Evolutionary conservation across 331 rosid genomes (phyloP).

Genomic region (Pyracantha coccinea): DNA sequence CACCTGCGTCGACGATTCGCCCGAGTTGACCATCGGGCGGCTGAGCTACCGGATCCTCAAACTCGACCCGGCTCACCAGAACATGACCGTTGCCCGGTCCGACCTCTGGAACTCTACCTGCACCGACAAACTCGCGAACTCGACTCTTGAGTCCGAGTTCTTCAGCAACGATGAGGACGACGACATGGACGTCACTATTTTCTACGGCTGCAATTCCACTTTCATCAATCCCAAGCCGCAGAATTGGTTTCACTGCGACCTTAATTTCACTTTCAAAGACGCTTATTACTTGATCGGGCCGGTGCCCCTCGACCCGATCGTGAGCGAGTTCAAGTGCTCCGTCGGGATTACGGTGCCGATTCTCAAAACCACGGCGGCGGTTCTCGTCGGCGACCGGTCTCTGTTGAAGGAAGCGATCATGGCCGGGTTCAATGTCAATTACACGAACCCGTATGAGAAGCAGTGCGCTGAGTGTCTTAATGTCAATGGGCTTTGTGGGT

Average conservation of each 20-base stretch:
- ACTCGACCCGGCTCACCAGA: conserved; percentile 8
- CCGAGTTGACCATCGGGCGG: conserved; percentile 24
- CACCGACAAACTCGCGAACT: conserved; percentile 9
- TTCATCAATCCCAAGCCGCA: background rate
- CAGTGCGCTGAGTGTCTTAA: conserved; percentile 29
- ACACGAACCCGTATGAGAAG: conserved; percentile 11
- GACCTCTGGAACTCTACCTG: conserved; percentile 65
- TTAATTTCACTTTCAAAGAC: conserved; percentile 1
- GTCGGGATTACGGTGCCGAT: conserved; percentile 28
- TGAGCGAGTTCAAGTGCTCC: conserved; percentile 15
- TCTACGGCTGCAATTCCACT: conserved; percentile 27
- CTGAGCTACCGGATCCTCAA: conserved; percentile 34
- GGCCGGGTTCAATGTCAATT: conserved; percentile 46
- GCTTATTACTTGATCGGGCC: conserved; percentile 43
- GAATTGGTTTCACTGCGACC: conserved; percentile 34
- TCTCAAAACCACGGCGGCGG: conserved; percentile 11
- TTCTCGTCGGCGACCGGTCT: conserved; percentile 19
- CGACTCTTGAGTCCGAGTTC: conserved; percentile 10
- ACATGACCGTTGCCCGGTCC: conserved; percentile 31
- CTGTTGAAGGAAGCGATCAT: conserved; percentile 40
- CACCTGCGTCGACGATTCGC: conserved; percentile 19
- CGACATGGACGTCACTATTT: conserved; percentile 32
- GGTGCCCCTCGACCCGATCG: conserved; percentile 32
- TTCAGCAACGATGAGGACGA: conserved; percentile 17
- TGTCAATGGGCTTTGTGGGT: conserved; percentile 41